A percentile compares a stretch with the other conserved stretches of the same genome.
These are phyloP conservation scores for Tolypocladium pustulatum DNA, from an alignment of 2,329 filamentous ascomycete species.

Conservation along the genomic window DNA sequence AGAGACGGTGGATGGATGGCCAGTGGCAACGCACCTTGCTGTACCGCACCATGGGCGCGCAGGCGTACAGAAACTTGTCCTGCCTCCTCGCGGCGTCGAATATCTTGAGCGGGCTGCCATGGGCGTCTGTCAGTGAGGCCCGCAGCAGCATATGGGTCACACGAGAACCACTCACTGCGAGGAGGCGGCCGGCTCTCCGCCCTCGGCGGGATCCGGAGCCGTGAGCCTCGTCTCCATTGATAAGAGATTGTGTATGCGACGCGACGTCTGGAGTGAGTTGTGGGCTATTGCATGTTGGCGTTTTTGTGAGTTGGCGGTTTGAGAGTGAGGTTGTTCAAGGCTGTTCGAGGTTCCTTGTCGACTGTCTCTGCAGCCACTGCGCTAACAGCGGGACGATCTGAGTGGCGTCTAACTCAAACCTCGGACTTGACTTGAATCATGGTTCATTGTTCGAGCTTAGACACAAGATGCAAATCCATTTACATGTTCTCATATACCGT, in stretches of 20 bases:
- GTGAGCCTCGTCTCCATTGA: not conserved
- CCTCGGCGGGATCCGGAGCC: not conserved
- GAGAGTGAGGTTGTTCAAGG: not conserved
- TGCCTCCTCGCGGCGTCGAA: conserved; percentile 41
- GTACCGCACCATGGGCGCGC: conserved; percentile 60
- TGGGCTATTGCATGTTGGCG: not conserved
- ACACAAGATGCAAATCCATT: not conserved
- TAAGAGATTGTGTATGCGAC: not conserved
- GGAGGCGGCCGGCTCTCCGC: not conserved
- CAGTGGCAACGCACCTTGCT: conserved; percentile 39
- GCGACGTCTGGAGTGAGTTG: not conserved
- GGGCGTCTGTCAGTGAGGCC: not conserved
- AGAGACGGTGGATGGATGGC: too few species aligned
- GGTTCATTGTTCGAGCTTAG: not conserved
- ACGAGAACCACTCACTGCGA: conserved; percentile 1
- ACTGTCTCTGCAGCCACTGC: not conserved
- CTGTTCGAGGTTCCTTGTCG: not conserved
- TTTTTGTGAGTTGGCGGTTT: not conserved
- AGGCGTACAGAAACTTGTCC: conserved; percentile 39
- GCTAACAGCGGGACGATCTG: not conserved
- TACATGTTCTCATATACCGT: not conserved
- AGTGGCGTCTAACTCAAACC: not conserved
- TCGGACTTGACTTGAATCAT: not conserved
- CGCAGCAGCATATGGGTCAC: too few species aligned
- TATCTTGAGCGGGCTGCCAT: conserved; percentile 43